Base-by-base conservation (phyloP, 805 yeast species). In the Metschnikowia kunwiensis region DNA sequence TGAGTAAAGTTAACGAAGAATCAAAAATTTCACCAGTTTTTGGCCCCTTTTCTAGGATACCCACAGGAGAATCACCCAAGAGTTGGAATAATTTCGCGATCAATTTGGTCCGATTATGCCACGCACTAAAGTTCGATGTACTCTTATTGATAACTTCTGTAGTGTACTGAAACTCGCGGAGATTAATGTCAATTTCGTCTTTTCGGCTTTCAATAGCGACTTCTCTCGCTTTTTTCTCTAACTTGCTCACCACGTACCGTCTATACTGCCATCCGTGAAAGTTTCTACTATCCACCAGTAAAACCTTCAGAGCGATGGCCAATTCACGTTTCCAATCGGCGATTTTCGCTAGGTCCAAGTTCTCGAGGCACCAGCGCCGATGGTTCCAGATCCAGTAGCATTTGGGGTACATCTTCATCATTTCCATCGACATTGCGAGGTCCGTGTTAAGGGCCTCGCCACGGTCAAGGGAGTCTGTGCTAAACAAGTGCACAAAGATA, bases 311-410 rank as follows among this genome's bases (percentile, higher is more conserved):
- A 1, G 86, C 89, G 7, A 88, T 70, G 1, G 60, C 68, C 50
- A 93, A 60, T 57, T 93, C 98, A 21, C 52, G 55, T n/a, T 65
- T 57, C 93, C 94, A 87, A 36, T 80, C 62, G 8, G 82, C 76
- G 24, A 53, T 49, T 2, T 72, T 68, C 22, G 76, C 74, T 13
- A 66, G 55, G 23, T 75, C 70, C 26, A 67, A 40, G 40, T 55
- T 53, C 36, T 49, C 50, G 25, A 91, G 60, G 28, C 84, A 74
- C 97, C 98, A 93, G 8, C 75, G 63, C 24, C 98, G 69, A 56
- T 93, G 97, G 49, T 81, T 84, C 97, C 97, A 93, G 9, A 93
- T 80, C 96, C 97, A 93, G 55, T 93, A 93, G 26, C 89, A 86
- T 57, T 93, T 93, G 1, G 98, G 97, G 47, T 62, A 80, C 38